A percentile compares a stretch with the other conserved stretches of the same genome.
Conservation (phyloP, 768 basidiomycete genomes). For the Tulasnella sp. region DNA sequence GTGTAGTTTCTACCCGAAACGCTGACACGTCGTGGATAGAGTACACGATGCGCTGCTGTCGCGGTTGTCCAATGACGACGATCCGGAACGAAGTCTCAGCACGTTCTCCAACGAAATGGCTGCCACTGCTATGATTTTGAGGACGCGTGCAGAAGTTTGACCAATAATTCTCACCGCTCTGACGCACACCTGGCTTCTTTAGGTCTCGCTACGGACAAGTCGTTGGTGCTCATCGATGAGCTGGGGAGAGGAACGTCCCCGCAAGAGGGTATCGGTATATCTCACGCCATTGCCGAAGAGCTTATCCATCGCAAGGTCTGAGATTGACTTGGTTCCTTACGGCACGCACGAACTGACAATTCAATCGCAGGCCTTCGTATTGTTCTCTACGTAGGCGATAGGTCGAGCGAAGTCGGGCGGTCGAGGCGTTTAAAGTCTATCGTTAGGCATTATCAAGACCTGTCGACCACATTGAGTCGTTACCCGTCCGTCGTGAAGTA, state of each 20-base stretch:
- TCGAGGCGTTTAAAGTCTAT: neutral
- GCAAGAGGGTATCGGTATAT: constrained; percentile 76
- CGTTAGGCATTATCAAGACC: constrained; percentile 75
- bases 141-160: constrained; percentile 46
- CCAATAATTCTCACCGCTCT: neutral
- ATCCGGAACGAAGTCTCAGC: constrained; percentile 84
- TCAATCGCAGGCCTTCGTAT: constrained; percentile 67
- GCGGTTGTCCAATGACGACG: constrained; percentile 91
- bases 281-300: constrained; percentile 81
- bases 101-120: constrained; percentile 98
- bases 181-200: neutral
- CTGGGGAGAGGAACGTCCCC: constrained; percentile 91
- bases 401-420: neutral
- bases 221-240: constrained; percentile 71
- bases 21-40: constrained; percentile 45
- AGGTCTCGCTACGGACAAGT: constrained; percentile 58
- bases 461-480: constrained; percentile 72
- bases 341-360: neutral
- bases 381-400: constrained; percentile 80
- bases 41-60: constrained; percentile 83
- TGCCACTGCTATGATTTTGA: constrained; percentile 86
- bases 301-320: constrained; percentile 71
- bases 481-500: constrained; percentile 84
- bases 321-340: neutral
- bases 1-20: neutral